Percentiles rank a stretch among this genome's conserved stretches.
These are phyloP conservation scores for Leccinum broughii DNA, from an alignment of 768 basidiomycete species.

Conservation along the genomic window DNA sequence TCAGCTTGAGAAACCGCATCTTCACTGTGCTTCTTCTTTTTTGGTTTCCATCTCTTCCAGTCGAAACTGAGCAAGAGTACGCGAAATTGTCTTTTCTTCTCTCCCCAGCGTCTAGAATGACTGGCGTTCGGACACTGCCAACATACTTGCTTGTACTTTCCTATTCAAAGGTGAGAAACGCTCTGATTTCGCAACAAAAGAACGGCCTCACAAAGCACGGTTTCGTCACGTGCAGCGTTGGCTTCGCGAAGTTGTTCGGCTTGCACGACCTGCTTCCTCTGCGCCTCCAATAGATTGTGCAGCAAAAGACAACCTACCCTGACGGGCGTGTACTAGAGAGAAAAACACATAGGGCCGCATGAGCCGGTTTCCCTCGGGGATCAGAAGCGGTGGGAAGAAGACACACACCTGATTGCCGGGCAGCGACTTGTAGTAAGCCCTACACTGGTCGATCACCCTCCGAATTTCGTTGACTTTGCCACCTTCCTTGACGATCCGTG, in stretches of 20 bases:
- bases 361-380: slow-evolving; percentile 14
- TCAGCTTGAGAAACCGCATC: slow-evolving; percentile 51
- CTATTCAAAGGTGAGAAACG: slow-evolving; percentile 39
- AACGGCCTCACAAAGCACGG: slow-evolving; percentile 26
- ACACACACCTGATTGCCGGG: slow-evolving; percentile 45
- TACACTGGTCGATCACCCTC: slow-evolving; percentile 52
- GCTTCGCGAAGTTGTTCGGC: slow-evolving; percentile 33
- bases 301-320: slow-evolving; percentile 50
- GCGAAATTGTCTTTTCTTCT: slow-evolving; percentile 74
- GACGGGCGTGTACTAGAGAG: slow-evolving; percentile 49
- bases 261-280: slow-evolving; percentile 41
- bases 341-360: neutral
- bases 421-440: slow-evolving; percentile 46
- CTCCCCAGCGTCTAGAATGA: slow-evolving; percentile 75
- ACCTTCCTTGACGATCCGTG: slow-evolving; percentile 55
- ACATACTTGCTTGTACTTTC: slow-evolving; percentile 74
- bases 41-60: slow-evolving; percentile 64
- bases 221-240: slow-evolving; percentile 42
- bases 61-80: slow-evolving; percentile 66
- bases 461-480: slow-evolving; percentile 51
- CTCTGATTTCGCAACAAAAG: neutral
- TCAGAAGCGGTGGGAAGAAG: slow-evolving; percentile 14
- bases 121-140: slow-evolving; percentile 87
- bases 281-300: slow-evolving; percentile 50
- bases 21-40: slow-evolving; percentile 49